Evolutionary conservation across 129 eudicot species (phyloP).

Genomic region (Flaveria sonorensis): DNA sequence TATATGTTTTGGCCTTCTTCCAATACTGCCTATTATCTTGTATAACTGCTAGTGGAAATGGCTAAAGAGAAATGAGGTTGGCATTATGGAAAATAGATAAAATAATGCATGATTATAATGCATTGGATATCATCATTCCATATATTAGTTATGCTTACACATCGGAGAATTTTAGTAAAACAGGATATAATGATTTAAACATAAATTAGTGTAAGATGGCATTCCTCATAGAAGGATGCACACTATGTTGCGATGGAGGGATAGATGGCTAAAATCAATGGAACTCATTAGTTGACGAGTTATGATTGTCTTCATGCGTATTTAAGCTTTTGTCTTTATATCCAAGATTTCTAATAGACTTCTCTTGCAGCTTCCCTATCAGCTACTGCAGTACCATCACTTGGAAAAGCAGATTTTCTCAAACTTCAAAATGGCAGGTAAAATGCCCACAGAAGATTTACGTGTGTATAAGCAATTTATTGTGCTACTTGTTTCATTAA

Average conservation of each 20-base stretch:
- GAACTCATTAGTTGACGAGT: background rate
- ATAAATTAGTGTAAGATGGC: background rate
- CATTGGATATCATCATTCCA: slow-evolving; percentile 8
- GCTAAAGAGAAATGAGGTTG: slow-evolving; percentile 1
- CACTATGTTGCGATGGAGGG: background rate
- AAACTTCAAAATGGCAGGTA: slow-evolving; percentile 99
- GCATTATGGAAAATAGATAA: background rate
- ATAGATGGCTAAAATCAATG: background rate
- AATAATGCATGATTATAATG: background rate
- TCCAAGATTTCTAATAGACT: slow-evolving; percentile 29
- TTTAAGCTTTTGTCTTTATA: background rate
- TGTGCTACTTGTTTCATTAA: background rate
- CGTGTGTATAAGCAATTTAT: background rate
- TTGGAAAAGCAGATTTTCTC: slow-evolving; percentile 73
- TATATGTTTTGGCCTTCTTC: slow-evolving; percentile 10
- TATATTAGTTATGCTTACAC: background rate
- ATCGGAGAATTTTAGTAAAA: background rate
- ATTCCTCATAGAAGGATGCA: background rate
- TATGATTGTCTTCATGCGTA: background rate
- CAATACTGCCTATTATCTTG: background rate
- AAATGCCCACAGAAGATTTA: background rate
- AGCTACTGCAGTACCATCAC: slow-evolving; percentile 58
- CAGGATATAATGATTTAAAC: slow-evolving; percentile 1
- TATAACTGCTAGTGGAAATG: background rate
- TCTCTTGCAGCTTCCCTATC: slow-evolving; percentile 72